Evolutionary conservation across 768 basidiomycete genomes (phyloP), one percentile per base, ranked within the genome.

Genomic region (Stropharia rugosoannulata): DNA sequence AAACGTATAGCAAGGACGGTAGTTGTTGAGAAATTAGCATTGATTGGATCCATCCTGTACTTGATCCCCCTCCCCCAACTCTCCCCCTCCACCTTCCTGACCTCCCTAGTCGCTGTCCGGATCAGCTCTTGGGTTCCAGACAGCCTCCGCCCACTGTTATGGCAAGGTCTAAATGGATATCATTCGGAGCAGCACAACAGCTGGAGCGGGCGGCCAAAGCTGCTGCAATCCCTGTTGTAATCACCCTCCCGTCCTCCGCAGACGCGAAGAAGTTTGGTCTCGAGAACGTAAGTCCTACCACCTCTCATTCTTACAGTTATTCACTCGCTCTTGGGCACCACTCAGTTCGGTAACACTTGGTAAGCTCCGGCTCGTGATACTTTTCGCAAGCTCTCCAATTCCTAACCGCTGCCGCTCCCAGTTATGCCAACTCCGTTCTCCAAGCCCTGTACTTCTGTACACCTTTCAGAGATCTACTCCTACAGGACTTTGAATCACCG

Each of bases 341-440:
- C 25, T 39, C 47, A 96, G 93, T 97, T 96, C 76, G 95, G 94
- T 39, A 98, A 98, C 70, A 98, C 93, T 45, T 98, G 95, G 94
- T 94, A 61, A 64, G 80, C 40, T 15, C 18, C 29, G 29, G 29
- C 56, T 36, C 46, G 22, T 19, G n/a, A 16, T n/a, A 27, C 45
- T 5, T 22, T 27, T 32, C 15, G 51, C 38, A 29, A 44, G 22
- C 47, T 51, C n/a, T 16, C 32, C 47, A 37, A 39, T 44, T 37
- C 39, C 54, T 50, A 49, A 39, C 67, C 50, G 69, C 63, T 27
- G 9, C 29, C 29, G 48, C 52, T 45, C 51, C 56, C 69, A 95
- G 95, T 75, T 99, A 99, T 72, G 95, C 90, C 75, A 99, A 98
- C 73, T 52, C 51, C 8, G 51, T 52, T 36, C 51, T 52, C 32